A percentile compares a stretch with the other conserved stretches of the same genome.
Evolutionary conservation across 2,329 filamentous ascomycete genomes (phyloP).

Genomic region (Stenocarpella maydis): DNA sequence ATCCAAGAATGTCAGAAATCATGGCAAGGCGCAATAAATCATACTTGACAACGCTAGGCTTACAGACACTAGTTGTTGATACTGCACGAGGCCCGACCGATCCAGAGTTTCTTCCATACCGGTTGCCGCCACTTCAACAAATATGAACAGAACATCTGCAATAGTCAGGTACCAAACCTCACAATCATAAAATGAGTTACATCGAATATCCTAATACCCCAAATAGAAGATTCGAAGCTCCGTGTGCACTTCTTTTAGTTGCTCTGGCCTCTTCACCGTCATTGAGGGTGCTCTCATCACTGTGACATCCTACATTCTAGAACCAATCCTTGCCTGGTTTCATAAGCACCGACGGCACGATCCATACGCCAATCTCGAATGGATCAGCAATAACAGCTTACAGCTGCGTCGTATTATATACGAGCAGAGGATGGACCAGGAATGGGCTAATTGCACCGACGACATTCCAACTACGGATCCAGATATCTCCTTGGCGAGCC

Average conservation of each 20-base stretch:
- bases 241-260: background rate
- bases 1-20: too few species aligned
- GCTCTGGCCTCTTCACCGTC: constrained; percentile 1
- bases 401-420: constrained; percentile 1
- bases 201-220: background rate
- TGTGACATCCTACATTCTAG: background rate
- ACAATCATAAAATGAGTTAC: fast-evolving
- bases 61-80: background rate
- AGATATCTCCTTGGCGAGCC: background rate
- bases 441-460: background rate
- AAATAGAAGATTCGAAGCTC: background rate
- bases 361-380: background rate
- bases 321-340: background rate
- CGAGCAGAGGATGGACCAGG: background rate
- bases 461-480: constrained; percentile 3
- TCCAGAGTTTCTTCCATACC: background rate
- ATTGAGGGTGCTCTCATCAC: background rate
- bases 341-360: background rate
- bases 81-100: background rate
- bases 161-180: background rate
- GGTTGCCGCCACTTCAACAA: background rate
- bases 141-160: background rate
- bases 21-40: background rate
- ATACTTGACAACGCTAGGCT: background rate
- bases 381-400: constrained; percentile 10